Percentiles rank a stretch among this genome's conserved stretches.
Conservation (phyloP, 345 rosid species). For the Boechera retrofracta region DNA sequence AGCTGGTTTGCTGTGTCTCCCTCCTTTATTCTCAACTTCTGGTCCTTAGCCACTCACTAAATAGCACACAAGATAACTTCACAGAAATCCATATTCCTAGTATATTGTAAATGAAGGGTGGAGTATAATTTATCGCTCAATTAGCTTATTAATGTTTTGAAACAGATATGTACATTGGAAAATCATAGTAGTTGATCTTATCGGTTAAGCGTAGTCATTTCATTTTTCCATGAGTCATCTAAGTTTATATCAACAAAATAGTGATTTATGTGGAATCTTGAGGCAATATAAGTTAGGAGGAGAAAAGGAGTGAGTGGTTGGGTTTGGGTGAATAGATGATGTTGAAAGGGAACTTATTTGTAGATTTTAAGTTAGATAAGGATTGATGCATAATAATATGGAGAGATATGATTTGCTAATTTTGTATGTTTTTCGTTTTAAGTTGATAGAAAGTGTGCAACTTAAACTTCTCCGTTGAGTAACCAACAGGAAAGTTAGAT, state of each 20-base stretch:
- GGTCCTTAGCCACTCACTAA: conserved; percentile 72
- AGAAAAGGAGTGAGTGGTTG: conserved; percentile 31
- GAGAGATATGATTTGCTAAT: background rate
- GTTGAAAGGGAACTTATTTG: conserved; percentile 22
- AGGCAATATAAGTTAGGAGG: conserved; percentile 16
- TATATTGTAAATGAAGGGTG: conserved; percentile 32
- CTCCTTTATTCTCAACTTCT: conserved; percentile 71
- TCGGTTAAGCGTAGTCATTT: background rate
- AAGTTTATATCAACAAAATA: background rate
- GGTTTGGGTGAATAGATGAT: conserved; percentile 34
- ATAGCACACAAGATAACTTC: conserved; percentile 26
- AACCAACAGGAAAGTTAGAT: conserved; percentile 33
- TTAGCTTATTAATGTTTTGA: conserved; percentile 25
- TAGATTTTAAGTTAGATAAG: conserved; percentile 13
- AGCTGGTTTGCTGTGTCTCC: conserved; percentile 74
- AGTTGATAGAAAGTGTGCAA: conserved; percentile 1
- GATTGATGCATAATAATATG: conserved; percentile 4
- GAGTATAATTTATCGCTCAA: conserved; percentile 9
- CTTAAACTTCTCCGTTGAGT: conserved; percentile 31
- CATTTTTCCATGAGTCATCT: conserved; percentile 5
- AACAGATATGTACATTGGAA: background rate
- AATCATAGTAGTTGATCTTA: conserved; percentile 21
- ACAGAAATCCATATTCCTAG: background rate
- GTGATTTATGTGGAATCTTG: conserved; percentile 28
- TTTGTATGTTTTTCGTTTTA: background rate